Evolutionary conservation across 345 rosid genomes (phyloP).

Genomic region (Crucihimalaya himalaica): DNA sequence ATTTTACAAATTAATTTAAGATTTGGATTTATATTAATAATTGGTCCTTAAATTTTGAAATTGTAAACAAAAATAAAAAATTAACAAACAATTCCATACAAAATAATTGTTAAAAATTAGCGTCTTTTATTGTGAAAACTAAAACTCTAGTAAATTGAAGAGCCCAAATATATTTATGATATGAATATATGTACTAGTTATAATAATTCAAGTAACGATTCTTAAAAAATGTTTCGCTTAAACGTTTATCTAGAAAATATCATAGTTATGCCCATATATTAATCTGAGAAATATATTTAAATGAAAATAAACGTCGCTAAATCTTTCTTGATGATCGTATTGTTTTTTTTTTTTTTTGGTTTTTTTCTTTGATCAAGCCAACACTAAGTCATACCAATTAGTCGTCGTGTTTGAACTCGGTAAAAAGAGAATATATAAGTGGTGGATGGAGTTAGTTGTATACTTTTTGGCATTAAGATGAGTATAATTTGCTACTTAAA

Average conservation of each 20-base stretch:
- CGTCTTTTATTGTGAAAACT: neutral
- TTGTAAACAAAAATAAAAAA: neutral
- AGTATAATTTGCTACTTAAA: constrained; percentile 13
- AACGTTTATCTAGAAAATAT: neutral
- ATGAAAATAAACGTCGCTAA: neutral
- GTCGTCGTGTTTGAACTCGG: constrained; percentile 4
- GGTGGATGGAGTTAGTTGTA: constrained; percentile 42
- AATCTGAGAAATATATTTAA: neutral
- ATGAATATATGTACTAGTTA: neutral
- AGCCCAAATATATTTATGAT: neutral
- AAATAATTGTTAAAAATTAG: neutral
- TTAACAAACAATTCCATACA: neutral
- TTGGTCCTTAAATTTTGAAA: neutral
- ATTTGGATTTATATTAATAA: neutral
- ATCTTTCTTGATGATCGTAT: neutral
- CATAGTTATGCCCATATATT: neutral
- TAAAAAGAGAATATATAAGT: constrained; percentile 10
- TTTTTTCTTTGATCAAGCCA: neutral
- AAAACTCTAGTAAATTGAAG: neutral
- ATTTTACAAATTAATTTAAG: neutral
- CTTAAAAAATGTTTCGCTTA: too few relatives aligned
- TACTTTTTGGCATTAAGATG: constrained; percentile 35
- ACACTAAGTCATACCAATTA: constrained; percentile 27
- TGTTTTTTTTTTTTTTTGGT: neutral
- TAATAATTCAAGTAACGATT: neutral